phyloP scores from a whole-genome alignment of 2,329 filamentous ascomycete species.

The Exophiala spinifera region DNA sequence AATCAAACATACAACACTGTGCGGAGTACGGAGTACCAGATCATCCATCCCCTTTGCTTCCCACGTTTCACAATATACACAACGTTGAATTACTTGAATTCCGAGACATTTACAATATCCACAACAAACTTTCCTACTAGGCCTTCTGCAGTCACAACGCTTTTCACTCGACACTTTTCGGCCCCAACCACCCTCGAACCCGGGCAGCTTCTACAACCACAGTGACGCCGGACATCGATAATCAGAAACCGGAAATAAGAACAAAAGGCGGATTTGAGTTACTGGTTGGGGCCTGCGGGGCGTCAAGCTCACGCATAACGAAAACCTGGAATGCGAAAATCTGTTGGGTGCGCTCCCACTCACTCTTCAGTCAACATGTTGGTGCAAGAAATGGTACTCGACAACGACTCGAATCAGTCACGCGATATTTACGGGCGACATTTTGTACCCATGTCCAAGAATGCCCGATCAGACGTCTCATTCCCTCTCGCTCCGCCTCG shows the following conservation, averaged over 20 bases:
- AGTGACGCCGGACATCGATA: background rate
- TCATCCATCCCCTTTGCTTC: conserved; percentile 6
- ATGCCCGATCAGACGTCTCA: conserved; percentile 23
- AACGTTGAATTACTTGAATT: background rate
- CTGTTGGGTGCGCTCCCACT: conserved; percentile 1
- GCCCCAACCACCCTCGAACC: no score
- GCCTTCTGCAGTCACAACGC: background rate
- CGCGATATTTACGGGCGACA: conserved; percentile 21
- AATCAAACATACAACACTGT: conserved; percentile 11
- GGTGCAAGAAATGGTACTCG: conserved; percentile 23
- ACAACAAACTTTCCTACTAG: background rate
- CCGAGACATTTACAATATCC: background rate
- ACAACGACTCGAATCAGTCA: conserved; percentile 18
- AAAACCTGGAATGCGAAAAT: conserved; percentile 1
- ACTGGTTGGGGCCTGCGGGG: background rate
- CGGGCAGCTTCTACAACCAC: no score
- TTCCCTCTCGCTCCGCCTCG: conserved; percentile 26
- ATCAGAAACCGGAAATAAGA: background rate
- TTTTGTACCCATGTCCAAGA: conserved; percentile 18
- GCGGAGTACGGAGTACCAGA: background rate
- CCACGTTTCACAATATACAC: background rate
- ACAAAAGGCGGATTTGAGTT: background rate
- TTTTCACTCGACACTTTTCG: background rate
- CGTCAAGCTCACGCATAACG: background rate
- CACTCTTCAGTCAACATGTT: conserved; percentile 17